These are phyloP conservation scores for Psilocybe tampanensis DNA, from an alignment of 768 basidiomycete species.

Conservation along the genomic window DNA sequence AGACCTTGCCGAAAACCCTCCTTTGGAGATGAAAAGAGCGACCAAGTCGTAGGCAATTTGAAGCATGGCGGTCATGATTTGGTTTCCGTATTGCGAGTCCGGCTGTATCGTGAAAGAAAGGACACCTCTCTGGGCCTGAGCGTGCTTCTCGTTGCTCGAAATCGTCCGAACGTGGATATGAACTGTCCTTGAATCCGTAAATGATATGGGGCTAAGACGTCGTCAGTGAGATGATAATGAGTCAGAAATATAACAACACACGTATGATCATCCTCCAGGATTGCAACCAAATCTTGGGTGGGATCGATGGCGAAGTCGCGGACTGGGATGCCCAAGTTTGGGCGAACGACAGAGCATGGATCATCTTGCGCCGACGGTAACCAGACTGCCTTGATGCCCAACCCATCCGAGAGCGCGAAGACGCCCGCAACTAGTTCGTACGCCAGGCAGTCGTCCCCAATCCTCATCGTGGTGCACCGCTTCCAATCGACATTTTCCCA, in stretches of 20 bases:
- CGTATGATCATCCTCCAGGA: conserved; percentile 30
- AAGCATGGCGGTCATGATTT: neutral
- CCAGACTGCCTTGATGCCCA: conserved; percentile 17
- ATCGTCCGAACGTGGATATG: conserved; percentile 9
- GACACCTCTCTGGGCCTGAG: neutral
- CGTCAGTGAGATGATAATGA: too few relatives aligned
- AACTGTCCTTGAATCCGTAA: neutral
- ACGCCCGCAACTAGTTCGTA: conserved; percentile 66
- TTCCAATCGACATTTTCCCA: conserved; percentile 28
- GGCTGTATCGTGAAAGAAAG: conserved; percentile 1
- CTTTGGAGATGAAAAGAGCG: conserved; percentile 6
- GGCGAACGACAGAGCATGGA: conserved; percentile 19
- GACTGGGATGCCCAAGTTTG: conserved; percentile 41
- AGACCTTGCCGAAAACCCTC: neutral
- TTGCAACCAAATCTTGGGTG: conserved; percentile 57
- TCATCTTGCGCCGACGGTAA: conserved; percentile 25
- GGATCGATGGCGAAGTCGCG: conserved; percentile 69
- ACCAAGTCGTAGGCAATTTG: conserved; percentile 6
- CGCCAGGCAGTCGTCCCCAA: conserved; percentile 31
- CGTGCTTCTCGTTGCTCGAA: conserved; percentile 4
- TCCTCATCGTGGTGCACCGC: neutral
- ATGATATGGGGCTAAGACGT: neutral
- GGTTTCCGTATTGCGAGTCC: neutral
- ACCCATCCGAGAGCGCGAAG: conserved; percentile 45
- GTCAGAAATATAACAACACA: neutral